These are phyloP conservation scores for Funneliformis mosseae DNA, from an alignment of 192 early-diverging fungal species.

Conservation along the genomic window DNA sequence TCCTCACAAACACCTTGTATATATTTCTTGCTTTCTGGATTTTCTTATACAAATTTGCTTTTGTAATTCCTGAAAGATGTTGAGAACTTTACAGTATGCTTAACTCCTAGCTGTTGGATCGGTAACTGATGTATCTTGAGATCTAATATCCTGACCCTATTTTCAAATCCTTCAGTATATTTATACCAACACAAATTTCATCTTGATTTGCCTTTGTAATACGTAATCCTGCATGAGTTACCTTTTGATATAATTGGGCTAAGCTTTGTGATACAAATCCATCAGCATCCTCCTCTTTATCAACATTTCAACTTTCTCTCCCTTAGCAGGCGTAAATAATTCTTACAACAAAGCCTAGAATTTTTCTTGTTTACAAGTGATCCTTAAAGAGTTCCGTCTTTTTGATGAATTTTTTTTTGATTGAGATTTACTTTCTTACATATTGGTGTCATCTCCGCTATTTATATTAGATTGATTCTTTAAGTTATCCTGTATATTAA, in stretches of 20 bases:
- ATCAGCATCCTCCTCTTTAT: no score
- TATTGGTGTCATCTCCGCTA: no score
- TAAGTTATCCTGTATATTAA: no score
- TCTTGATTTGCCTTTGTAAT: not conserved
- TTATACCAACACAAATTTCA: conserved; percentile 2
- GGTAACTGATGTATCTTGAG: not conserved
- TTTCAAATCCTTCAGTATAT: not conserved
- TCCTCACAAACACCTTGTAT: not conserved
- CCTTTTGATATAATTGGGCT: not conserved
- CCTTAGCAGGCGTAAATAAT: not conserved
- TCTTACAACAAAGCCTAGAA: no score
- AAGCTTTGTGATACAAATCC: not conserved
- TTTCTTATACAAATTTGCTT: not conserved
- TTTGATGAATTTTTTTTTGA: no score
- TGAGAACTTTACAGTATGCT: not conserved
- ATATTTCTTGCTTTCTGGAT: not conserved
- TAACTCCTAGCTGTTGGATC: not conserved
- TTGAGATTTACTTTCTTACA: no score
- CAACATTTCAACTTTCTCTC: no score
- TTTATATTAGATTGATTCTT: no score
- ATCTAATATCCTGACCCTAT: not conserved
- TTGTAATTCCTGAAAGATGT: not conserved
- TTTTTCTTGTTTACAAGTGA: no score
- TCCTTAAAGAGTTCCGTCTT: no score
- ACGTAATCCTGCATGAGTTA: not conserved